Percentiles rank a stretch among this genome's conserved stretches.
Evolutionary conservation across 2,329 filamentous ascomycete species (phyloP).

Genomic region (Hypomyces rosellus): DNA sequence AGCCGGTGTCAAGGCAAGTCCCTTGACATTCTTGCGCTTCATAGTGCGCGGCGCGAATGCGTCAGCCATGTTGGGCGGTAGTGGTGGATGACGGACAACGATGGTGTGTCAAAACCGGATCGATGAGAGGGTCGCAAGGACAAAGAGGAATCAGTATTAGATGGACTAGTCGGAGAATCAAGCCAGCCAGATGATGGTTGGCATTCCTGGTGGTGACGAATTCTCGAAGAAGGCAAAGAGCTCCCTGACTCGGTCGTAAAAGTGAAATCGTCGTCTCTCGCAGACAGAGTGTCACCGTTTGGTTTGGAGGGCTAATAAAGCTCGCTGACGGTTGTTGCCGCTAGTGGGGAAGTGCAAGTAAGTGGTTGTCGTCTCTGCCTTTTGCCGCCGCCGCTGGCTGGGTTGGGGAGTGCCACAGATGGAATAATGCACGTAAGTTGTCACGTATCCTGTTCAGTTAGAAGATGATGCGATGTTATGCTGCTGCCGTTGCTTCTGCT

Average conservation of each 20-base stretch:
- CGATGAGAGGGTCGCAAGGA: neutral
- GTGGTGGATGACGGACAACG: neutral
- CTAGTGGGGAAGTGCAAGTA: neutral
- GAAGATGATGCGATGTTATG: neutral
- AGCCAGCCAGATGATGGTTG: conserved; percentile 15
- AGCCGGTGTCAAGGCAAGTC: conserved; percentile 76
- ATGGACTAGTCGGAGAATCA: neutral
- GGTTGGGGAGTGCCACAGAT: no score
- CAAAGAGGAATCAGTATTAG: neutral
- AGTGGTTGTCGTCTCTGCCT: neutral
- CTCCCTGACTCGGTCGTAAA: no score
- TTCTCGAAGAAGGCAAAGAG: neutral
- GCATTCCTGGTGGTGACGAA: conserved; percentile 14
- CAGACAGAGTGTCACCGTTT: no score
- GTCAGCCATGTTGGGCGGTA: conserved; percentile 48
- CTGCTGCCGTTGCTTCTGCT: neutral
- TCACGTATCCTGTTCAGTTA: neutral
- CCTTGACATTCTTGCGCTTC: conserved; percentile 99
- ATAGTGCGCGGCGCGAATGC: conserved; percentile 67
- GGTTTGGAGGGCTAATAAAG: neutral
- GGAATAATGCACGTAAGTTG: no score
- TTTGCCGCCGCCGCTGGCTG: no score
- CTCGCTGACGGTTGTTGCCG: neutral
- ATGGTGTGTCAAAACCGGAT: neutral
- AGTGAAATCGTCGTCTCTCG: conserved; percentile 1